These are phyloP conservation scores for Ogataea chonburiensis DNA, from an alignment of 805 yeast genomes.

Conservation along the genomic window DNA sequence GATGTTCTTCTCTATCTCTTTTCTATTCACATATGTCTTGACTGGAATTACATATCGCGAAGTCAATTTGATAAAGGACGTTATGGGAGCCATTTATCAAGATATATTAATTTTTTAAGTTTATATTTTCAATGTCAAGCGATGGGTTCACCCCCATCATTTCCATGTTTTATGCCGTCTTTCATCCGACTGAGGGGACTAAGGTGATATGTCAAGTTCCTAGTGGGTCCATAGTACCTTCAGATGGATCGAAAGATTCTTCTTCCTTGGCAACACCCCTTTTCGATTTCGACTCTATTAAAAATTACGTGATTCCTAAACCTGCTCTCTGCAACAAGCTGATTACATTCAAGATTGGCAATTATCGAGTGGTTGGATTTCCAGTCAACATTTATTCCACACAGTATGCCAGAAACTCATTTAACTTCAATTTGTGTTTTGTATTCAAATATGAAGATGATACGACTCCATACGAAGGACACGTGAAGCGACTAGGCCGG, in stretches of 20 bases:
- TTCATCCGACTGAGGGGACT: slow-evolving; percentile 95
- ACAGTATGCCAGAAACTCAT: slow-evolving; percentile 84
- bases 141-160: slow-evolving; percentile 83
- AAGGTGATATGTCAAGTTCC: slow-evolving; percentile 92
- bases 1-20: slow-evolving; percentile 24
- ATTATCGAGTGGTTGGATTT: slow-evolving; percentile 75
- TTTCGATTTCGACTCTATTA: slow-evolving; percentile 80
- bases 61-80: slow-evolving; percentile 24
- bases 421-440: slow-evolving; percentile 89
- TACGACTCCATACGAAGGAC: slow-evolving; percentile 81
- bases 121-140: slow-evolving; percentile 24
- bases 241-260: slow-evolving; percentile 34
- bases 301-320: slow-evolving; percentile 91
- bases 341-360: slow-evolving; percentile 67
- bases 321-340: slow-evolving; percentile 84
- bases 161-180: slow-evolving; percentile 85
- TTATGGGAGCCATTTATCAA: slow-evolving; percentile 16
- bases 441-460: slow-evolving; percentile 83
- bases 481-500: slow-evolving; percentile 77
- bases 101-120: slow-evolving; percentile 1
- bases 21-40: slow-evolving; percentile 29
- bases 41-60: slow-evolving; percentile 21
- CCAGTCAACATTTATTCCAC: slow-evolving; percentile 81
- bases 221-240: slow-evolving; percentile 57
- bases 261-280: slow-evolving; percentile 40